Conservation (phyloP, 1,284 basidiomycete species). For the Apiotrichum gracile region DNA sequence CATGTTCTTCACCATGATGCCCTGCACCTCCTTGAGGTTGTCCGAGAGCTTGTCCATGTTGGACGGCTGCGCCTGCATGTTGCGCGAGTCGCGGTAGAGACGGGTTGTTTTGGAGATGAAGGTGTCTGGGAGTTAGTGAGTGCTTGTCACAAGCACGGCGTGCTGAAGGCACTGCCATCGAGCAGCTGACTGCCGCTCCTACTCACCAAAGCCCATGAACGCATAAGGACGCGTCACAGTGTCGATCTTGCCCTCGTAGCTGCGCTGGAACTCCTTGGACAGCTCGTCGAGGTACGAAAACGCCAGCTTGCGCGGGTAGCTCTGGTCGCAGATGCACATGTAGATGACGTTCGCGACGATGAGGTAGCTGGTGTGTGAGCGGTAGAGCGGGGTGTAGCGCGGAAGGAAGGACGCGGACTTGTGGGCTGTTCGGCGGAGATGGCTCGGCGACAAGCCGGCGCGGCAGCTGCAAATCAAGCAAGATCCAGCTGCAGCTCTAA, state of each 20-base stretch:
- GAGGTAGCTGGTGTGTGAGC: conserved; percentile 66
- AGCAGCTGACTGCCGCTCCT: background rate
- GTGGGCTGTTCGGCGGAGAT: no score
- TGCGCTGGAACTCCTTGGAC: conserved; percentile 85
- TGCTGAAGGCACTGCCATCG: no score
- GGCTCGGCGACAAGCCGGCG: no score
- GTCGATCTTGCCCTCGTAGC: conserved; percentile 87
- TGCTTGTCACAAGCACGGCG: background rate
- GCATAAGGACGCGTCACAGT: conserved; percentile 83
- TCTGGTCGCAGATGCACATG: conserved; percentile 90
- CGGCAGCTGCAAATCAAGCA: no score
- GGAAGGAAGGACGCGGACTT: background rate
- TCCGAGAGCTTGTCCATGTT: conserved; percentile 82
- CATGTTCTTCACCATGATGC: conserved; percentile 99
- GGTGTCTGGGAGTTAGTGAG: conserved; percentile 59
- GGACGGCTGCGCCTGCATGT: conserved; percentile 42
- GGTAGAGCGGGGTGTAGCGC: background rate
- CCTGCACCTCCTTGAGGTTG: conserved; percentile 92
- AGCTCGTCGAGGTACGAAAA: conserved; percentile 97
- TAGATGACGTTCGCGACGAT: conserved; percentile 90
- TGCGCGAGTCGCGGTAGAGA: conserved; percentile 87
- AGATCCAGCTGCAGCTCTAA: no score
- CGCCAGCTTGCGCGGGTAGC: conserved; percentile 94
- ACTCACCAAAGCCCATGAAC: conserved; percentile 88
- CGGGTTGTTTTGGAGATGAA: conserved; percentile 98